Conservation (phyloP, 192 early-diverging fungal species). For the Backusella parvicylindrica region DNA sequence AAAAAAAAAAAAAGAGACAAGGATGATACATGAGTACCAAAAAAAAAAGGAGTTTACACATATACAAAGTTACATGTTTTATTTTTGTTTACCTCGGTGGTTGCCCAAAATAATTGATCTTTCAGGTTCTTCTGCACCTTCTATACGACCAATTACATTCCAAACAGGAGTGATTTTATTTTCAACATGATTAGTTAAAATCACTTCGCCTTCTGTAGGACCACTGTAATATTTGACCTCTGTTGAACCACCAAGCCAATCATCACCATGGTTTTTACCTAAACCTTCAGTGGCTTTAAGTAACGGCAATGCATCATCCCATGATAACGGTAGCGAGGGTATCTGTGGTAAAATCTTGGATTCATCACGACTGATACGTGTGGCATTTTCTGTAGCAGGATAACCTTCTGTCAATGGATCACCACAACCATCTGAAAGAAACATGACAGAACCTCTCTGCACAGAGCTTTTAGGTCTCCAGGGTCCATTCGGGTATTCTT, state of each 20-base stretch:
- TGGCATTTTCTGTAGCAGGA: slow-evolving; percentile 46
- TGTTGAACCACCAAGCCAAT: slow-evolving; percentile 55
- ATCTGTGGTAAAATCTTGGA: slow-evolving; percentile 41
- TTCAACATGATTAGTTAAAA: slow-evolving; percentile 51
- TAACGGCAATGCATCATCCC: slow-evolving; percentile 57
- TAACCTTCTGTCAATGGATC: slow-evolving; percentile 65
- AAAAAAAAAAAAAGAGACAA: background rate
- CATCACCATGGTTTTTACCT: slow-evolving; percentile 24
- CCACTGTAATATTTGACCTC: slow-evolving; percentile 58
- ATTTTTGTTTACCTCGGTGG: slow-evolving; percentile 46
- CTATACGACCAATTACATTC: slow-evolving; percentile 63
- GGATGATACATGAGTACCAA: background rate
- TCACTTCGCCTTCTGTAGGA: slow-evolving; percentile 49
- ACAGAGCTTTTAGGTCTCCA: slow-evolving; percentile 53
- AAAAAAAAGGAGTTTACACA: background rate
- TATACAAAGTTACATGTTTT: background rate
- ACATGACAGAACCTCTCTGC: slow-evolving; percentile 58
- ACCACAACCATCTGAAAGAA: slow-evolving; percentile 44
- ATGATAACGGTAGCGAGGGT: slow-evolving; percentile 63
- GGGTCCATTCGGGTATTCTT: slow-evolving; percentile 32
- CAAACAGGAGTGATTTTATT: slow-evolving; percentile 54
- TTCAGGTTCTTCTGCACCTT: slow-evolving; percentile 54
- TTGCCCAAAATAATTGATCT: slow-evolving; percentile 50
- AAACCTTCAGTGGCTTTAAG: slow-evolving; percentile 48
- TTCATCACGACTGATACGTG: slow-evolving; percentile 46